Conservation (phyloP, 116 monocot species). For the Phalaenopsis hybrid region DNA sequence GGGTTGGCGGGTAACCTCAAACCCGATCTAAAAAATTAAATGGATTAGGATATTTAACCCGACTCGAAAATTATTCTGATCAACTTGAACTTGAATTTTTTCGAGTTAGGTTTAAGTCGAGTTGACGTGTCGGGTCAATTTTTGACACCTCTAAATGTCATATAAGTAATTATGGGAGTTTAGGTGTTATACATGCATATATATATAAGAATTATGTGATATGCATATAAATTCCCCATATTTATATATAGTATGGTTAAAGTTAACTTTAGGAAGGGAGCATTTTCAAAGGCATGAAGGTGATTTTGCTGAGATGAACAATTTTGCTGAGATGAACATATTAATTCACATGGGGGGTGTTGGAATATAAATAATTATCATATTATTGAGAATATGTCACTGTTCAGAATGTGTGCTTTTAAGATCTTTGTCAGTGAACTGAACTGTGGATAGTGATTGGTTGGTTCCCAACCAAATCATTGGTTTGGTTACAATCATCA, state of each 20-base stretch:
- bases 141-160: too few relatives aligned
- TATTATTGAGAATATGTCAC: not conserved
- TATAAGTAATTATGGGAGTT: too few relatives aligned
- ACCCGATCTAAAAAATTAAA: too few relatives aligned
- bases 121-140: too few relatives aligned
- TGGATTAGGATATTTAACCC: too few relatives aligned
- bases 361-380: not conserved
- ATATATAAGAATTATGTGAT: too few relatives aligned
- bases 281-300: not conserved
- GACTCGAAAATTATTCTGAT: too few relatives aligned
- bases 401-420: not conserved
- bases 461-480: constrained; percentile 1
- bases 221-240: not conserved
- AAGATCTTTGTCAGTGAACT: not conserved
- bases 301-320: not conserved
- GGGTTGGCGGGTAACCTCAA: too few relatives aligned
- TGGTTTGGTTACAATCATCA: not conserved
- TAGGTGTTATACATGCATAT: too few relatives aligned
- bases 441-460: not conserved
- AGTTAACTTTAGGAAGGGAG: not conserved
- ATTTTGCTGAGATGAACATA: not conserved
- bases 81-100: too few relatives aligned
- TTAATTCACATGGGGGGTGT: not conserved
- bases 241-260: not conserved
- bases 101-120: too few relatives aligned